Conservation (phyloP, 2,329 filamentous ascomycete genomes). For the Coleophoma crateriformis region DNA sequence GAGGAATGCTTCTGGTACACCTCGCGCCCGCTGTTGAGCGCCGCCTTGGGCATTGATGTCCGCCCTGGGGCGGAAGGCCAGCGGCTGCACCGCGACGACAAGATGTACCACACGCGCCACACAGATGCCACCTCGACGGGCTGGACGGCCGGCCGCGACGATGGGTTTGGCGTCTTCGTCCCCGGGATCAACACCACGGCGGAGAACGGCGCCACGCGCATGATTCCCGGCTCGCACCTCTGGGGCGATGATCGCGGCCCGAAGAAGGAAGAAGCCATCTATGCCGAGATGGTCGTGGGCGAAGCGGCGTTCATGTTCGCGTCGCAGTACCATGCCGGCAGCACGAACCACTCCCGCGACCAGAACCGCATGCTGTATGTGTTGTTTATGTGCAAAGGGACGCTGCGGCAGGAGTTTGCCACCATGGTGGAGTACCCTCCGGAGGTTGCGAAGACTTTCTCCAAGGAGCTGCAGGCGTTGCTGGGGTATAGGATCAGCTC, state of each 20-base stretch:
- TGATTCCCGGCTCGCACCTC: slow-evolving; percentile 13
- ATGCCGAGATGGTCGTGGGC: slow-evolving; percentile 11
- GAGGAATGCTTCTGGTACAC: slow-evolving; percentile 6
- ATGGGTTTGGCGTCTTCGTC: slow-evolving; percentile 10
- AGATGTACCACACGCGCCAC: slow-evolving; percentile 12
- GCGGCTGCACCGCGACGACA: slow-evolving; percentile 10
- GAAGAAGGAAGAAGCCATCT: slow-evolving; percentile 5
- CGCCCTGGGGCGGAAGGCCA: slow-evolving; percentile 8
- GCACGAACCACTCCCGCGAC: slow-evolving; percentile 7
- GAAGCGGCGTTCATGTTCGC: slow-evolving; percentile 12
- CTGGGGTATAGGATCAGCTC: slow-evolving; percentile 10
- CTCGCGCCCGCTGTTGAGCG: slow-evolving; percentile 8
- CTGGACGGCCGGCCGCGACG: slow-evolving; percentile 7
- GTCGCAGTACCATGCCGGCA: slow-evolving; percentile 11
- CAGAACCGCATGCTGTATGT: slow-evolving; percentile 9
- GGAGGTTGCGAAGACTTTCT: slow-evolving; percentile 8
- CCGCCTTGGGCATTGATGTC: slow-evolving; percentile 10
- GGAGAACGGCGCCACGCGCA: slow-evolving; percentile 11
- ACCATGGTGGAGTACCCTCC: slow-evolving; percentile 9
- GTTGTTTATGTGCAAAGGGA: slow-evolving; percentile 11
- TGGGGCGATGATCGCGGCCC: slow-evolving; percentile 12
- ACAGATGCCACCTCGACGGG: slow-evolving; percentile 7
- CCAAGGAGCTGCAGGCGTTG: slow-evolving; percentile 6
- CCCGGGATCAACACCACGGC: slow-evolving; percentile 8
- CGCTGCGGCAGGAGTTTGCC: slow-evolving; percentile 8